Evolutionary conservation across 2,329 filamentous ascomycete genomes (phyloP).

Genomic region (Scedosporium aurantiacum): DNA sequence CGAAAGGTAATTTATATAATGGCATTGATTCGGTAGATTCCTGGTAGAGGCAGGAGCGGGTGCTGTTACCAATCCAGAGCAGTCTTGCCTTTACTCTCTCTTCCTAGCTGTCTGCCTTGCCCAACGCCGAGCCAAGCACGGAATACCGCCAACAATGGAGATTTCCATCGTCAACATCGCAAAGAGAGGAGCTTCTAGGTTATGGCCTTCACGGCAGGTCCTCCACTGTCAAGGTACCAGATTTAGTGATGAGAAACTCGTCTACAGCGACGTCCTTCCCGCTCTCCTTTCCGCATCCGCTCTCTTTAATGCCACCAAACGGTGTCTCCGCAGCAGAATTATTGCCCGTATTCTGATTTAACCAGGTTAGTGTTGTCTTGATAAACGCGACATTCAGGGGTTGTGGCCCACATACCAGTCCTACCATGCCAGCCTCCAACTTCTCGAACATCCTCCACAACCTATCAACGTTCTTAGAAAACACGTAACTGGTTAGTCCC

Average conservation of each 20-base stretch:
- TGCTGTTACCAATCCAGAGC: no score
- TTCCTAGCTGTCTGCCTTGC: no score
- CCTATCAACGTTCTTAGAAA: constrained; percentile 6
- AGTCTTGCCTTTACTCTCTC: no score
- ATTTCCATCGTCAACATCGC: no score
- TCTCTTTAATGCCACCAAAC: constrained; percentile 38
- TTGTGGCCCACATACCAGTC: constrained; percentile 8
- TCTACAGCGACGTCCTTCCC: constrained; percentile 27
- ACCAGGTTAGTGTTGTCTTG: constrained; percentile 15
- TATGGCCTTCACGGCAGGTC: no score
- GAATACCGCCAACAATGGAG: no score
- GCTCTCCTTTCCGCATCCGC: constrained; percentile 34
- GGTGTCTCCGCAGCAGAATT: constrained; percentile 28
- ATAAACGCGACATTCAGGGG: constrained; percentile 14
- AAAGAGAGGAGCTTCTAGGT: no score
- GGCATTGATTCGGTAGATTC: no score
- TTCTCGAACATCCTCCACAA: constrained; percentile 7
- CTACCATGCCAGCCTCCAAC: constrained; percentile 7
- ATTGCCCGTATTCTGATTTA: no score
- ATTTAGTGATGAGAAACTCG: constrained; percentile 11
- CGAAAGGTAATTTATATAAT: no score
- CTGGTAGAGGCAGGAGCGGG: no score
- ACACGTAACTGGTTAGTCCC: constrained; percentile 17
- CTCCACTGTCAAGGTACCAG: neutral
- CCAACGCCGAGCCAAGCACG: no score